Percentiles rank a stretch among this genome's conserved stretches.
These are phyloP conservation scores for Dissoconium aciculare DNA, from an alignment of 2,329 filamentous ascomycete species.

Conservation along the genomic window DNA sequence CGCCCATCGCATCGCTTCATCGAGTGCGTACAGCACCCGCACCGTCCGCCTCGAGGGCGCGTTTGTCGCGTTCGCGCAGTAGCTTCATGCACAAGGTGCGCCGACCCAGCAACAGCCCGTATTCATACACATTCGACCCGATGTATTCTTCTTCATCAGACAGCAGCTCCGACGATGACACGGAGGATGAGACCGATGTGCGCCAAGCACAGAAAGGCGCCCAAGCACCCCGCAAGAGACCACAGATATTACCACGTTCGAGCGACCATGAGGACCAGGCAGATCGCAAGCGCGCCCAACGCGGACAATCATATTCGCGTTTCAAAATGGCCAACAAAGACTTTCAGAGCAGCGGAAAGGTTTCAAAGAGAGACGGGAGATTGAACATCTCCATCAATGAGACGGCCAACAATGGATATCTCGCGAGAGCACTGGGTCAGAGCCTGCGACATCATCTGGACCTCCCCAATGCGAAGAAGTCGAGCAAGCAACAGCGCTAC, in stretches of 20 bases:
- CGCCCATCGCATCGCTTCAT: constrained; percentile 6
- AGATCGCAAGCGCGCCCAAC: constrained; percentile 6
- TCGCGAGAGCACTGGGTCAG: constrained; percentile 57
- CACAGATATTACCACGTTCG: too few relatives aligned
- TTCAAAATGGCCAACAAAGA: constrained; percentile 51
- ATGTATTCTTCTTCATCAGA: constrained; percentile 16
- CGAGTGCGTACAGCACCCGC: constrained; percentile 10
- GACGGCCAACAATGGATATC: constrained; percentile 51
- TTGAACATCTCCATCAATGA: constrained; percentile 60
- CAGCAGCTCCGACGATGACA: constrained; percentile 11
- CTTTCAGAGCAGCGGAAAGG: constrained; percentile 48
- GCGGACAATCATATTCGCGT: constrained; percentile 29
- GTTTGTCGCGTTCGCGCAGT: constrained; percentile 8
- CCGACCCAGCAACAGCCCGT: constrained; percentile 10
- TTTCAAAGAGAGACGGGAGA: constrained; percentile 54
- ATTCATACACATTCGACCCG: constrained; percentile 18
- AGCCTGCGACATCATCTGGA: constrained; percentile 43
- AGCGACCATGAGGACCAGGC: constrained; percentile 4
- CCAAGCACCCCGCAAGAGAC: constrained; percentile 5
- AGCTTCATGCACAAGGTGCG: constrained; percentile 14
- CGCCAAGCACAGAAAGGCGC: constrained; percentile 7
- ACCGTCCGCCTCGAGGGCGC: constrained; percentile 6
- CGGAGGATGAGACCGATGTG: constrained; percentile 4
- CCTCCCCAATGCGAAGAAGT: constrained; percentile 16
- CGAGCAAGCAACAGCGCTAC: constrained; percentile 21